These are phyloP conservation scores for Stevia rebaudiana DNA, from an alignment of 140 eudicot species.

Conservation along the genomic window DNA sequence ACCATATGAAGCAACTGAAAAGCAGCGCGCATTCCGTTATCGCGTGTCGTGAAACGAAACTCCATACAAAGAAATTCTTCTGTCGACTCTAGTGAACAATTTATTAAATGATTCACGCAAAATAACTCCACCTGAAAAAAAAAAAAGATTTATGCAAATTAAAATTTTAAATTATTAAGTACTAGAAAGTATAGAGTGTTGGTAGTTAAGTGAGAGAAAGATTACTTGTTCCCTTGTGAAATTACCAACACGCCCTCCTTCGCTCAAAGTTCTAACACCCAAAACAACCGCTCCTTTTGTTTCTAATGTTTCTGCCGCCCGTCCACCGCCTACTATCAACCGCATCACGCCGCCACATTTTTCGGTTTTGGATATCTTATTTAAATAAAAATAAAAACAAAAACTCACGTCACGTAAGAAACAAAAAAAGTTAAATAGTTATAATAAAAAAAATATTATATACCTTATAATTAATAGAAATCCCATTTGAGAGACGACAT, in stretches of 20 bases:
- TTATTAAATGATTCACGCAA: constrained; percentile 92
- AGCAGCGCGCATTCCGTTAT: constrained; percentile 97
- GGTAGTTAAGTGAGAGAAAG: constrained; percentile 7
- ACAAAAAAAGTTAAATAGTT: background rate
- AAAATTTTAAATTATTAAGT: background rate
- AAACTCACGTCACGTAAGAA: background rate
- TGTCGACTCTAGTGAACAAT: constrained; percentile 94
- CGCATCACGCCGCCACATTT: constrained; percentile 96
- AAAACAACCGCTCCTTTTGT: constrained; percentile 86
- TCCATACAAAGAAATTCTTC: constrained; percentile 99
- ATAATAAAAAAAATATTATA: constrained; percentile 1
- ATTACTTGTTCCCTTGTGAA: constrained; percentile 94
- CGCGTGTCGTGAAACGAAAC: constrained; percentile 91
- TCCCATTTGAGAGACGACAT: constrained; percentile 88
- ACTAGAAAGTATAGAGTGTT: background rate
- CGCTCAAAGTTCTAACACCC: constrained; percentile 97
- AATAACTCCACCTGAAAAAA: constrained; percentile 82
- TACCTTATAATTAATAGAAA: constrained; percentile 96
- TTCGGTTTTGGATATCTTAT: constrained; percentile 74
- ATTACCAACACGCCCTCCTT: constrained; percentile 99
- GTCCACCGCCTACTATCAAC: constrained; percentile 97
- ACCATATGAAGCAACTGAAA: constrained; percentile 99
- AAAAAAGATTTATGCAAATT: background rate
- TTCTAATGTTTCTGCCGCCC: constrained; percentile 82
- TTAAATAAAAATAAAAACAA: background rate